A percentile compares a stretch with the other conserved stretches of the same genome.
Evolutionary conservation across 164 flowering plant species (phyloP).

Genomic region (Santalum album): DNA sequence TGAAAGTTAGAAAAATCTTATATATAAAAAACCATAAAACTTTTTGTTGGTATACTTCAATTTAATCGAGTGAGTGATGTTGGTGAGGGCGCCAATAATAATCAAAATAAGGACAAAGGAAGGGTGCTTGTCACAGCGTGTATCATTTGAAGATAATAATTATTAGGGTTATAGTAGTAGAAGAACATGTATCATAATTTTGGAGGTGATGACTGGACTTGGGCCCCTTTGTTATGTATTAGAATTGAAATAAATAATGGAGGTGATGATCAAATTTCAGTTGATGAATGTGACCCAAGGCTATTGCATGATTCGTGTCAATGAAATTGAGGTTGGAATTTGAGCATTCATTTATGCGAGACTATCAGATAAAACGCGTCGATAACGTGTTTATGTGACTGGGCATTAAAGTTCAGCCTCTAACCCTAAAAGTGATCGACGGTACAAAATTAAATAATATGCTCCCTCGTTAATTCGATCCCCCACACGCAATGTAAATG

Average conservation of each 20-base stretch:
- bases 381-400: not conserved
- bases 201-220: constrained; percentile 22
- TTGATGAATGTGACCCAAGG: constrained; percentile 3
- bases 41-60: constrained; percentile 2
- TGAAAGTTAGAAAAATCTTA: no score
- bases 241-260: constrained; percentile 15
- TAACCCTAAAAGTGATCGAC: no score
- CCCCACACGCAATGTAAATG: no score
- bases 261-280: constrained; percentile 10
- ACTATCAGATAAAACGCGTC: no score
- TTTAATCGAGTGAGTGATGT: constrained; percentile 1
- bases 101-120: constrained; percentile 21
- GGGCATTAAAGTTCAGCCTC: no score
- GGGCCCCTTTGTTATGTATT: not conserved
- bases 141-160: constrained; percentile 14
- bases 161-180: not conserved
- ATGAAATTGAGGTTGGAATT: no score
- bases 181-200: no score
- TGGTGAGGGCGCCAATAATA: constrained; percentile 16
- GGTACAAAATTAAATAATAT: no score
- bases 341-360: not conserved
- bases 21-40: no score
- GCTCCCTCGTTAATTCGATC: no score
- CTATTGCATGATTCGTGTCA: not conserved
- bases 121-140: constrained; percentile 15